Evolutionary conservation across 257 asterid genomes (phyloP).

Genomic region (Anisodus tanguticus): DNA sequence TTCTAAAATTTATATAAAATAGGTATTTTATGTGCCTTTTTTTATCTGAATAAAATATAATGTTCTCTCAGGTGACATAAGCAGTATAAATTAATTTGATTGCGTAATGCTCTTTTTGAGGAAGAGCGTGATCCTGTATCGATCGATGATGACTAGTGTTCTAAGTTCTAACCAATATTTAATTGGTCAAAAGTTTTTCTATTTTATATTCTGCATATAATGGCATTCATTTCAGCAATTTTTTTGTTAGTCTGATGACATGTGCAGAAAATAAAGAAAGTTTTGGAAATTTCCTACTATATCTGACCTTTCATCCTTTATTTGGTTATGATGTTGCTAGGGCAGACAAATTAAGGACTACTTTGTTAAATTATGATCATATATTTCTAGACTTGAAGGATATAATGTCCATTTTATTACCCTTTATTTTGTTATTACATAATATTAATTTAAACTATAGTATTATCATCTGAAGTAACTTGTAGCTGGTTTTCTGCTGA

Average conservation of each 20-base stretch:
- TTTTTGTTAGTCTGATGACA: background rate
- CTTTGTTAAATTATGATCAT: too few relatives aligned
- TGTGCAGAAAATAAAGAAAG: background rate
- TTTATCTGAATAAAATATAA: constrained; percentile 24
- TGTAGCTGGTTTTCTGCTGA: too few relatives aligned
- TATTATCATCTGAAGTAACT: too few relatives aligned
- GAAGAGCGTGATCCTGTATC: background rate
- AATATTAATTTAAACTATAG: too few relatives aligned
- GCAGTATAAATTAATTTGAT: constrained; percentile 28
- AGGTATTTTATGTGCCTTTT: background rate
- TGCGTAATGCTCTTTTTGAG: constrained; percentile 28
- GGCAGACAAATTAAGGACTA: too few relatives aligned
- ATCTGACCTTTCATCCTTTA: too few relatives aligned
- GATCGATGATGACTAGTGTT: constrained; percentile 5
- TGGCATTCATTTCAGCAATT: background rate
- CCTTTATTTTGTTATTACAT: too few relatives aligned
- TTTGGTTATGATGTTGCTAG: too few relatives aligned
- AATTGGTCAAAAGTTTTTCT: background rate
- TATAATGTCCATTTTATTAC: too few relatives aligned
- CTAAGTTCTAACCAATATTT: background rate
- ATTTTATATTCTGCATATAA: too few relatives aligned
- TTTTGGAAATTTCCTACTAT: too few relatives aligned
- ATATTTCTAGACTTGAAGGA: too few relatives aligned
- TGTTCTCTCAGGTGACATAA: constrained; percentile 32
- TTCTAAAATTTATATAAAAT: background rate